Evolutionary conservation across 768 basidiomycete genomes (phyloP), one percentile per base, ranked within the genome.

Genomic region (Cystobasidiopsis lactophilus): DNA sequence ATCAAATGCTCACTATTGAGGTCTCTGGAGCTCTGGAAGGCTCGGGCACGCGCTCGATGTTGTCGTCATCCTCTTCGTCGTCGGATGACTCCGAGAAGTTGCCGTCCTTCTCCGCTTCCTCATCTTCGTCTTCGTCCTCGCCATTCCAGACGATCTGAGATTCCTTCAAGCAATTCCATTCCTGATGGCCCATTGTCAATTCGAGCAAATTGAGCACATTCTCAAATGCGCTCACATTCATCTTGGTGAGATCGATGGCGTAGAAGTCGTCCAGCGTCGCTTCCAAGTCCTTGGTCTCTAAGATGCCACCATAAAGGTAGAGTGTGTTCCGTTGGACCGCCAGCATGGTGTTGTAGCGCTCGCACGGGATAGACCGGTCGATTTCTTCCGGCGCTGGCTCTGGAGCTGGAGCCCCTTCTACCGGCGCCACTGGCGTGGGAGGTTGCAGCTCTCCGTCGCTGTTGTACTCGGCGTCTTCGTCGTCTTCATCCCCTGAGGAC

Each of bases 221-320:
- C 60, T 88, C 69, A 59, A 84, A 85, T 1, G 71, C 64, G 61
- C 75, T 89, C 10, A 73, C 68, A 38, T 89, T 86, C 66, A 89
- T 69, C 65, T 89, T 89, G 61, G 88, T 85, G 19, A 93, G 71
- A 53, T 77, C 74, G 11, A 93, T 66, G 1, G 75, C 71, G 66
- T 85, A 71, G 61, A 89, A 93, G 60, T 91, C 88, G 62, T 88
- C 85, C 5, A 93, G 69, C 0, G 85, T 89, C 58, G 82, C 86
- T 65, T 93, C 86, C 23, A 76, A 74, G 13, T 80, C 72, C 0
- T 83, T 80, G 16, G 75, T 73, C 65, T 91, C 88, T 59, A 77
- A 80, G 18, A 89, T 89, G 0, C 86, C 85, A 10, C 86, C 85
- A 60, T 89, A 89, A 52, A 89, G 78, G 66, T 82, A 89, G 1